Conservation (phyloP, 495 filamentous ascomycete species). For the Cetradonia linearis region DNA sequence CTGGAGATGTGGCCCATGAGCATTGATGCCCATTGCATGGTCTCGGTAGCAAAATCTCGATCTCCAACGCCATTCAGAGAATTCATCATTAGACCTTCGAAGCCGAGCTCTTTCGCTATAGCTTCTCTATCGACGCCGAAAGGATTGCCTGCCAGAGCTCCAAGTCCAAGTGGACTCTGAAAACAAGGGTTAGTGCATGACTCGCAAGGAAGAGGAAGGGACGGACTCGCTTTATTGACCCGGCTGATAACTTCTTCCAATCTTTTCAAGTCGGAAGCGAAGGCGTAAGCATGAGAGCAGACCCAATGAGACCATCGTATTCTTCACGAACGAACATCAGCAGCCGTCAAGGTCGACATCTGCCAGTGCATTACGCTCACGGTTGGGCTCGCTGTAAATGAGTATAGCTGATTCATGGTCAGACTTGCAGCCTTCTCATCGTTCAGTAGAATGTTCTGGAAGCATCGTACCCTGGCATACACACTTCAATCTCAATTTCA, state of each 20-base stretch:
- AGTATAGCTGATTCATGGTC: slow-evolving; percentile 48
- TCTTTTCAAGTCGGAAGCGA: slow-evolving; percentile 68
- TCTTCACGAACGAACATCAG: neutral
- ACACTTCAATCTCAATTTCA: slow-evolving; percentile 63
- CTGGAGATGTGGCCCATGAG: slow-evolving; percentile 81
- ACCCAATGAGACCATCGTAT: slow-evolving; percentile 86
- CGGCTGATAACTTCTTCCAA: slow-evolving; percentile 63
- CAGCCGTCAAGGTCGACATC: neutral
- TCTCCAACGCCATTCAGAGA: slow-evolving; percentile 74
- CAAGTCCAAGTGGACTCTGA: slow-evolving; percentile 63
- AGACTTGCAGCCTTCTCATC: slow-evolving; percentile 45
- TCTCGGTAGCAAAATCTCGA: slow-evolving; percentile 84
- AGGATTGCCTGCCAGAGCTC: slow-evolving; percentile 84
- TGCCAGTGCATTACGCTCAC: neutral
- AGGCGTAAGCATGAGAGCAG: slow-evolving; percentile 65
- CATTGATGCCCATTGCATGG: slow-evolving; percentile 77
- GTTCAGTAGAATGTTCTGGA: slow-evolving; percentile 4
- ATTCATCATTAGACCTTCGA: slow-evolving; percentile 72
- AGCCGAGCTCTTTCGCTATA: slow-evolving; percentile 83
- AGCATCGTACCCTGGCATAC: slow-evolving; percentile 36
- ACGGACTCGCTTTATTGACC: slow-evolving; percentile 46
- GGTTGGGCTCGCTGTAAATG: slow-evolving; percentile 89
- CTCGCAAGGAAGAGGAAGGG: neutral
- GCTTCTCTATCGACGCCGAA: slow-evolving; percentile 82
- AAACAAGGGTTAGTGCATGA: neutral